phyloP scores from a whole-genome alignment of 345 rosid species.

The Camelina sativa region DNA sequence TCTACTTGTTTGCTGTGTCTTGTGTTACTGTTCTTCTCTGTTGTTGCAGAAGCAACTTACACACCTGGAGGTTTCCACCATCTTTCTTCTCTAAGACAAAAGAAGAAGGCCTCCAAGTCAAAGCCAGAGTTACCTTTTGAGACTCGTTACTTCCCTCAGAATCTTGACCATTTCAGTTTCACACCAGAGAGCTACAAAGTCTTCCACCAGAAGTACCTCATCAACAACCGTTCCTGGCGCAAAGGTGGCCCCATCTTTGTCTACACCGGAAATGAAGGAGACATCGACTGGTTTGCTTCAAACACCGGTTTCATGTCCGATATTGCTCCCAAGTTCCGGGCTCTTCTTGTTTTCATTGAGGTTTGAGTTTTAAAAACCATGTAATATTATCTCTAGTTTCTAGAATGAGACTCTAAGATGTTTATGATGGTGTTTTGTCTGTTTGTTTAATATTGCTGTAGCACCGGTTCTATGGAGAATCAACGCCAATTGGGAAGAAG shows the following conservation, averaged over 20 bases:
- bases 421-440: constrained; percentile 4
- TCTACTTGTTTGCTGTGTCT: constrained; percentile 24
- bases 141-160: constrained; percentile 70
- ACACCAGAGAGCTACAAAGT: constrained; percentile 56
- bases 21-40: constrained; percentile 29
- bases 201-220: constrained; percentile 75
- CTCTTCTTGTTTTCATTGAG: constrained; percentile 81
- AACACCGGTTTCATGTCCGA: constrained; percentile 84
- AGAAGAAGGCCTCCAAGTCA: constrained; percentile 38
- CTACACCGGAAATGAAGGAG: constrained; percentile 84
- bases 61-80: constrained; percentile 40
- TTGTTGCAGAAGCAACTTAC: constrained; percentile 34
- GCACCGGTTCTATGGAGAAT: constrained; percentile 84
- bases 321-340: constrained; percentile 78
- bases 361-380: constrained; percentile 41
- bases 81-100: constrained; percentile 44
- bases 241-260: constrained; percentile 70
- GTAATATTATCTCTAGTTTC: constrained; percentile 6
- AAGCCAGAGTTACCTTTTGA: constrained; percentile 45
- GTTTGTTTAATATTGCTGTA: constrained; percentile 40
- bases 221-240: constrained; percentile 58
- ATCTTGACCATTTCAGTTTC: constrained; percentile 77
- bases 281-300: constrained; percentile 82
- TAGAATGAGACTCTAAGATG: neutral
- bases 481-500: constrained; percentile 69